These are phyloP conservation scores for Verticillium longisporum DNA, from an alignment of 2,329 filamentous ascomycete species.

Conservation along the genomic window DNA sequence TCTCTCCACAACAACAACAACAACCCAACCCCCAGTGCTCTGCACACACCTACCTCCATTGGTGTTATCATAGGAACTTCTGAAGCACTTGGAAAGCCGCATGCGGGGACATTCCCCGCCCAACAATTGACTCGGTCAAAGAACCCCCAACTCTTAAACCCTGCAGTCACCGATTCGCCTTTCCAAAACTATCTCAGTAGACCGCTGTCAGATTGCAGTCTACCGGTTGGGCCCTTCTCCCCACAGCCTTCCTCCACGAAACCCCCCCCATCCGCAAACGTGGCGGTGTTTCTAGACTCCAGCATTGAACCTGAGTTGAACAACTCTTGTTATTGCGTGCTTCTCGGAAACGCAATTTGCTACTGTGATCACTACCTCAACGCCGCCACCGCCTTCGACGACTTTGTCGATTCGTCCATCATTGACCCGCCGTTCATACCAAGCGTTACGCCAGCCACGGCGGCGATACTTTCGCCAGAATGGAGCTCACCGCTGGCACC, in stretches of 20 bases:
- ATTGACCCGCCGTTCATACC: constrained; percentile 5
- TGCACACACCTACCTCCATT: constrained; percentile 9
- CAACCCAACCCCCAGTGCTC: neutral
- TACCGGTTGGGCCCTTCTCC: neutral
- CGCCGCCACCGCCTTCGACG: constrained; percentile 1
- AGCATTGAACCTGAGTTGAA: constrained; percentile 9
- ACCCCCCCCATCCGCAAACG: constrained; percentile 4
- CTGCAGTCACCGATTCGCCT: constrained; percentile 6
- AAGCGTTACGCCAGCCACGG: neutral
- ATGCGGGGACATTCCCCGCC: constrained; percentile 15
- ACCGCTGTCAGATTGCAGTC: neutral
- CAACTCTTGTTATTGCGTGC: constrained; percentile 12
- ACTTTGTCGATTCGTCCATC: constrained; percentile 7
- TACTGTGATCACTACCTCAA: constrained; percentile 10
- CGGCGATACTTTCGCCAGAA: constrained; percentile 2
- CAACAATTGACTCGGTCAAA: constrained; percentile 14
- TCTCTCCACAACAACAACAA: constrained; percentile 1
- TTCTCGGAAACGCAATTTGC: constrained; percentile 9
- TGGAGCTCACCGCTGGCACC: constrained; percentile 13
- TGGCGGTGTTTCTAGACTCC: constrained; percentile 12
- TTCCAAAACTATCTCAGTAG: neutral
- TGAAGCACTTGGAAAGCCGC: constrained; percentile 11
- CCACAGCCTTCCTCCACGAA: neutral
- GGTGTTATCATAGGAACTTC: constrained; percentile 7
- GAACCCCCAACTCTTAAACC: constrained; percentile 5